Evolutionary conservation across 2,329 filamentous ascomycete genomes (phyloP).

Genomic region (Claviceps arundinis): DNA sequence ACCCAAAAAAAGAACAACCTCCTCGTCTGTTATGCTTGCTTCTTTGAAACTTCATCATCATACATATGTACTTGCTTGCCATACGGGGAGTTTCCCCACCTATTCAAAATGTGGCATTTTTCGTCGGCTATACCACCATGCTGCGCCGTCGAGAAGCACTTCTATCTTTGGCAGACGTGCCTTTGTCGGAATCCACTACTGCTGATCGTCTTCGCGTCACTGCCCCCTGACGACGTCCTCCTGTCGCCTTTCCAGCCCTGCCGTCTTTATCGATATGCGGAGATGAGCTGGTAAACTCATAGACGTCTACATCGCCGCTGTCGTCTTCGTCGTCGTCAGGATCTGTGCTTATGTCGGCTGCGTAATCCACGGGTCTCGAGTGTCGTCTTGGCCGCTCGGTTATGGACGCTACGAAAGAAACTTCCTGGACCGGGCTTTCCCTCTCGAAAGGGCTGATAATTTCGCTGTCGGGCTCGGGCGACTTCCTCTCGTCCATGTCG

Average conservation of each 20-base stretch:
- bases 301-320: conserved; percentile 30
- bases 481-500: background rate
- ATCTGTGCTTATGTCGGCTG: conserved; percentile 2
- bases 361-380: conserved; percentile 11
- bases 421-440: conserved; percentile 20
- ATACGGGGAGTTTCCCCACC: too few relatives aligned
- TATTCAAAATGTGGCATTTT: conserved; percentile 19
- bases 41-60: conserved; percentile 2
- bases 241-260: conserved; percentile 12
- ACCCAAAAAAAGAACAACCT: background rate
- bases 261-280: conserved; percentile 23
- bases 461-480: conserved; percentile 11
- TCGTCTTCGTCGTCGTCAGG: conserved; percentile 3
- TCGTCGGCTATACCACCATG: conserved; percentile 41
- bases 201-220: conserved; percentile 27
- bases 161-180: conserved; percentile 14
- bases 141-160: conserved; percentile 35
- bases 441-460: conserved; percentile 28
- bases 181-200: conserved; percentile 23
- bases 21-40: background rate
- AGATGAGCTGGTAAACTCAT: conserved; percentile 40
- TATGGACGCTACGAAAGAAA: conserved; percentile 19
- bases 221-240: conserved; percentile 19
- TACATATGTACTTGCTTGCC: conserved; percentile 1
- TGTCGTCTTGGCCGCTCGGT: conserved; percentile 28